Base-by-base conservation (phyloP, 2,329 filamentous ascomycete genomes). In the Sarocladium oryzae region DNA sequence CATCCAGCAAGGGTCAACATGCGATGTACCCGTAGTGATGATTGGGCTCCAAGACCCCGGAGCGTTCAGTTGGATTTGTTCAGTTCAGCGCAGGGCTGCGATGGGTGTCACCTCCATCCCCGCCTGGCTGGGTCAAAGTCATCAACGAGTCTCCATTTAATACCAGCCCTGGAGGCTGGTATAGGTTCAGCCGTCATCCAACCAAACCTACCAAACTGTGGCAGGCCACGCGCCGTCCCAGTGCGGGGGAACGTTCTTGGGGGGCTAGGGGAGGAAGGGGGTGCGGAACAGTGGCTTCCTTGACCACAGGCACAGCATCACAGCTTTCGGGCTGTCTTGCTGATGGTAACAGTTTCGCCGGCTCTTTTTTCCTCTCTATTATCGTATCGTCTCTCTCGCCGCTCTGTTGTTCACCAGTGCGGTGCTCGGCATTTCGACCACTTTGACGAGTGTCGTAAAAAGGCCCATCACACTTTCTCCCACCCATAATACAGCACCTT, bases 241-340 rank as follows among this genome's bases (percentile, higher is more conserved):
- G 28, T 32, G 24, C 26, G 26, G 43, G 43, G 43, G 43, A 33
- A 48, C 4, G 7, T 11, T 48, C 43, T 32, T 33, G 43, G 43
- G 43, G 43, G n/a, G 26, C 43, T 48, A 33, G 20, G 26, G 43
- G 26, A 26, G 43, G 43, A 30, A 15, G 26, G 20, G 21, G 26
- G 15, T 26, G 43, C 43, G 28, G 28, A 48, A 48, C 43, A 24
- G n/a, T 33, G 43, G 20, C 26, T 48, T 48, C 43, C 43, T 48
- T 21, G 43, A 48, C 26, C 32, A 33, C n/a, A 23, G 8, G 28
- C 7, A 21, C 20, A 13, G 40, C 21, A 10, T 30, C 23, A n/a
- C 11, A 28, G 40, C 40, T 28, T n/a, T n/a, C 24, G 7, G 15
- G 40, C 40, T 21, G 40, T 24, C 21, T 45, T 28, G 23, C 26